Conservation (phyloP, 768 basidiomycete species). For the Auriscalpium microsporum region DNA sequence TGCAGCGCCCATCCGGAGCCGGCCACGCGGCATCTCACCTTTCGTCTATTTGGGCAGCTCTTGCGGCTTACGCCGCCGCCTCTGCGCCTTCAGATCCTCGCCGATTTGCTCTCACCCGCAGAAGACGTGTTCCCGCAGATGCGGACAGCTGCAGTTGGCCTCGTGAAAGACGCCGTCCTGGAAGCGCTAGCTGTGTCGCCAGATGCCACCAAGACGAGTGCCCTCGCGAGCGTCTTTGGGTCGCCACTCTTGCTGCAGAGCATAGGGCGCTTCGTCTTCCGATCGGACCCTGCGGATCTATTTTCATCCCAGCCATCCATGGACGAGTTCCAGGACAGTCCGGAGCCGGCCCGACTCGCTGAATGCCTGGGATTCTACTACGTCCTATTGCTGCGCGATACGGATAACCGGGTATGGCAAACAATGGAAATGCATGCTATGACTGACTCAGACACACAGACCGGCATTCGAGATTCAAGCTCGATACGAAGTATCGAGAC, state of each 20-base stretch:
- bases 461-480: constrained; percentile 20
- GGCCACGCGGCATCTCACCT: constrained; percentile 46
- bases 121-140: constrained; percentile 53
- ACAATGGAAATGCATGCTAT: background rate
- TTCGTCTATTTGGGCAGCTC: constrained; percentile 49
- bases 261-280: constrained; percentile 54
- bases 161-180: constrained; percentile 60
- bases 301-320: constrained; percentile 23
- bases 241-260: constrained; percentile 46
- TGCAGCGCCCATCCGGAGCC: constrained; percentile 58
- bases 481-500: constrained; percentile 8
- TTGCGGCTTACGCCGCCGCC: constrained; percentile 39
- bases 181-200: constrained; percentile 32
- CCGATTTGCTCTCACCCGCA: constrained; percentile 37
- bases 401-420: constrained; percentile 40
- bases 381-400: constrained; percentile 51
- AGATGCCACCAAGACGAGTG: background rate
- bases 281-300: constrained; percentile 45
- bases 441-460: constrained; percentile 12
- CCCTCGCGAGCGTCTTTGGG: constrained; percentile 36
- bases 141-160: constrained; percentile 56
- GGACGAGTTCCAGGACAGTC: constrained; percentile 39
- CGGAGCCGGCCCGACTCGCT: constrained; percentile 52
- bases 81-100: constrained; percentile 45
- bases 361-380: constrained; percentile 67